Evolutionary conservation across 345 rosid genomes (phyloP), one percentile per base, ranked within the genome.

Genomic region (Salix dunnii): DNA sequence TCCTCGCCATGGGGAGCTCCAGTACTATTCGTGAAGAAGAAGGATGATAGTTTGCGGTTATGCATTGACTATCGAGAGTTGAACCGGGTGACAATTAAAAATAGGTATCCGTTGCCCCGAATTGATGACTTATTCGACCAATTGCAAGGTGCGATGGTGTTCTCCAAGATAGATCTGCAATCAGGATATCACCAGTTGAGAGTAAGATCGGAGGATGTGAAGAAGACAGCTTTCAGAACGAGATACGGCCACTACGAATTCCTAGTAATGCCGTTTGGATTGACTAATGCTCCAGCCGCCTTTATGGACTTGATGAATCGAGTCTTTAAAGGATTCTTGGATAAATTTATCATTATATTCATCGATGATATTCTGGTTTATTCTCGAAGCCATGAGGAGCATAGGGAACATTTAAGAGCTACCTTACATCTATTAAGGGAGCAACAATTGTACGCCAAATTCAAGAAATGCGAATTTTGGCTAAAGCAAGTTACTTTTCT

Each of bases 271-370:
- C 6, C 2, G 40, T 38, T 43, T 43, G 48, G 48, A 43, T 43
- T 43, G 48, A 43, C 48, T 10, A 43, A 43, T 43, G 17, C 48
- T 43, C 48, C 48, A 43, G 17, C 48, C 48, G 48, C 3, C 48
- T 68, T 68, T n/a, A 68, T 68, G 72, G 49, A 20, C 42, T 68
- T 68, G 30, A 68, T 68, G 72, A 68, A 66, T 31, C 17, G 40
- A 12, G 69, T 66, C 21, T 66, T 66, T 20, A 28, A 31, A 11
- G 14, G 21, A 31, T 31, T 31, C 33, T 31, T 31, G 33, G 33
- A 31, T 3, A 31, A 31, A 31, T 31, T 31, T 31, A 23, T 68
- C 3, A 68, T 68, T 40, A 14, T 36, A 20, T 38, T 68, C 72
- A 68, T 68, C 72, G 53, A 68, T 31, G 72, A 68, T 42, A 68